Conservation (phyloP, 805 yeast species). For the Lipomyces spencermartinsiae region DNA sequence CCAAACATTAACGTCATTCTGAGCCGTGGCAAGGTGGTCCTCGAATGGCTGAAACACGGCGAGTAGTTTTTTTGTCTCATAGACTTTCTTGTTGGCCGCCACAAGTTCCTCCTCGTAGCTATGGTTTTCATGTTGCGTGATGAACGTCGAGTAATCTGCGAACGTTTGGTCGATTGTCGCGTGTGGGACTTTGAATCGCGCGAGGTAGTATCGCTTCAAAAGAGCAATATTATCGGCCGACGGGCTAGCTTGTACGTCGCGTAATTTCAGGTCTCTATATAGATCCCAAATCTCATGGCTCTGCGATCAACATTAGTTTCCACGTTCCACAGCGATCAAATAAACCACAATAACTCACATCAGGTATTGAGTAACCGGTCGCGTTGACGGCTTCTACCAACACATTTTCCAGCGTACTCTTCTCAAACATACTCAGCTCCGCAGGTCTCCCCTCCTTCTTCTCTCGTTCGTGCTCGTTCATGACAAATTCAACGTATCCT, state of each 20-base stretch:
- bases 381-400: slow-evolving; percentile 35
- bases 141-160: slow-evolving; percentile 41
- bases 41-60: slow-evolving; percentile 37
- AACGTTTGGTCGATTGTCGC: slow-evolving; percentile 41
- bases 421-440: slow-evolving; percentile 16
- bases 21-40: slow-evolving; percentile 13
- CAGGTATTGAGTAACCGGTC: slow-evolving; percentile 31
- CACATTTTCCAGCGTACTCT: slow-evolving; percentile 12
- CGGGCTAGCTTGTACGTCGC: slow-evolving; percentile 8
- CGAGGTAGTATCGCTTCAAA: slow-evolving; percentile 32
- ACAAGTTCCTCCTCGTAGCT: slow-evolving; percentile 42
- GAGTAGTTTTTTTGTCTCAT: slow-evolving; percentile 28
- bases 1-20: slow-evolving; percentile 32
- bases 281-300: slow-evolving; percentile 39
- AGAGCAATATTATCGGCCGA: slow-evolving; percentile 17
- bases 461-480: slow-evolving; percentile 14
- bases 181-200: slow-evolving; percentile 43
- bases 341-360: slow-evolving; percentile 11
- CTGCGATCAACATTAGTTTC: slow-evolving; percentile 12
- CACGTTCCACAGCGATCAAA: not conserved
- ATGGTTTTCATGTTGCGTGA: slow-evolving; percentile 38
- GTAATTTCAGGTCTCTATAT: slow-evolving; percentile 32
- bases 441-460: slow-evolving; percentile 6
- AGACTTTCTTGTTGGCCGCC: slow-evolving; percentile 38
- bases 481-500: slow-evolving; percentile 27